Evolutionary conservation across 2,329 filamentous ascomycete genomes (phyloP), one percentile per base, ranked within the genome.

Genomic region (Metarhizium sp.): DNA sequence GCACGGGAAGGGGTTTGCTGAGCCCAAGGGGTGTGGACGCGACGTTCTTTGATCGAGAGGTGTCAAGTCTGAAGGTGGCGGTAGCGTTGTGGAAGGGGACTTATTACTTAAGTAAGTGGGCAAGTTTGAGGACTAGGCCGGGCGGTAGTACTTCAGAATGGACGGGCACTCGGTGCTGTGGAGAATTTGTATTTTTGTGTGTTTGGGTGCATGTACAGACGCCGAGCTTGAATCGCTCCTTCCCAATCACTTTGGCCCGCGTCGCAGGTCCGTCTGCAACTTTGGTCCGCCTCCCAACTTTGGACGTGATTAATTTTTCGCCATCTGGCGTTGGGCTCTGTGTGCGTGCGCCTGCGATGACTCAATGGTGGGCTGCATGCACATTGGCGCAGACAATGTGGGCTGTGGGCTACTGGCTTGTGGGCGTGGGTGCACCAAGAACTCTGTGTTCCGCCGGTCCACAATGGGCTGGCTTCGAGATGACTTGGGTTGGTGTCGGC

Each of bases 61-160:
- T 48, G 45, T 50, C 51, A 53, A 32, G 55, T 51, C 52, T 50
- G 50, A 50, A 43, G 54, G 55, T 51, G 52, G 45, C 50, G 38
- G 32, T 46, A 42, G 42, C 16, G 48, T 20, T 14, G 51, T 29
- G 53, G 53, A 49, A 43, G 47, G 42, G 49, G 18, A 16, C 11
- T n/a, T 13, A 16, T 55, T 42, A 16, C 20, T 14, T 10, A 6
- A 10, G 49, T 13, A 20, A 47, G 36, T 50, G 47, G 47, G 25
- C 45, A 32, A 3, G 29, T 20, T 50, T 52, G 29, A 20, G 43
- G 43, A 46, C n/a, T 13, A 25, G n/a, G 6, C 43, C 16, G 4
- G n/a, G 16, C 16, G 25, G 25, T 25, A 25, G 25, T 25, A 25
- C 25, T 25, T 25, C 25, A 25, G 25, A 25, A 46, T 13, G 40